phyloP scores from a whole-genome alignment of 1,139 yeast species.

The Kodamaea alishanica region DNA sequence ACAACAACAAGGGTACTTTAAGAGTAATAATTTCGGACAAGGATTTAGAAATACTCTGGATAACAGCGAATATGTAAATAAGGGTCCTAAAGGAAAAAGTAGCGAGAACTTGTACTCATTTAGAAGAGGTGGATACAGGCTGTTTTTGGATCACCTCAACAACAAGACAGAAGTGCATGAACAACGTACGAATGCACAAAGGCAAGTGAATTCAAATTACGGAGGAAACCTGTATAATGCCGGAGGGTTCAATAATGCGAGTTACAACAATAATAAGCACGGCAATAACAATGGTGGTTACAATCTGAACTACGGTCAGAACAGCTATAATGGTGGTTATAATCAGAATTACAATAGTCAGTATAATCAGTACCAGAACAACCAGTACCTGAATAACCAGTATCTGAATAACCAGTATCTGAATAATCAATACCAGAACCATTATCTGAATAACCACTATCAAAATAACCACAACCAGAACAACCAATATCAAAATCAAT shows the following conservation, averaged over 20 bases:
- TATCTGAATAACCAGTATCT: conserved; percentile 6
- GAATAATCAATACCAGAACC: conserved; percentile 12
- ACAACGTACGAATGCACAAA: conserved; percentile 8
- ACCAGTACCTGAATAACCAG: conserved; percentile 9
- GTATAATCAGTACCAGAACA: conserved; percentile 10
- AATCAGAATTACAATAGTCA: conserved; percentile 9
- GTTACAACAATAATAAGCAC: conserved; percentile 6
- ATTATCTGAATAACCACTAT: conserved; percentile 8
- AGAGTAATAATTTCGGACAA: conserved; percentile 25
- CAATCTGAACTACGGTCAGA: neutral
- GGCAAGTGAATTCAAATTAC: conserved; percentile 8
- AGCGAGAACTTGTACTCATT: conserved; percentile 30
- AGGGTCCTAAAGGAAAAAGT: conserved; percentile 41
- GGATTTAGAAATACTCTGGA: conserved; percentile 34
- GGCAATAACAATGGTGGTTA: conserved; percentile 2
- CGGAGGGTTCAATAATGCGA: conserved; percentile 6
- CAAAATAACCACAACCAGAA: conserved; percentile 6
- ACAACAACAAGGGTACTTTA: conserved; percentile 35
- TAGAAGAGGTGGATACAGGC: conserved; percentile 43
- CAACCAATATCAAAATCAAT: conserved; percentile 8
- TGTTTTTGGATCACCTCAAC: conserved; percentile 20
- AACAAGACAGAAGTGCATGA: conserved; percentile 12
- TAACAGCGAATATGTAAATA: conserved; percentile 38
- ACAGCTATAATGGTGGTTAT: conserved; percentile 8
- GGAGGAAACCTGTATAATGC: conserved; percentile 5